Percentiles rank a stretch among this genome's conserved stretches.
These are phyloP conservation scores for Cupressus sempervirens DNA, from an alignment of 75 land plant species.

Conservation along the genomic window DNA sequence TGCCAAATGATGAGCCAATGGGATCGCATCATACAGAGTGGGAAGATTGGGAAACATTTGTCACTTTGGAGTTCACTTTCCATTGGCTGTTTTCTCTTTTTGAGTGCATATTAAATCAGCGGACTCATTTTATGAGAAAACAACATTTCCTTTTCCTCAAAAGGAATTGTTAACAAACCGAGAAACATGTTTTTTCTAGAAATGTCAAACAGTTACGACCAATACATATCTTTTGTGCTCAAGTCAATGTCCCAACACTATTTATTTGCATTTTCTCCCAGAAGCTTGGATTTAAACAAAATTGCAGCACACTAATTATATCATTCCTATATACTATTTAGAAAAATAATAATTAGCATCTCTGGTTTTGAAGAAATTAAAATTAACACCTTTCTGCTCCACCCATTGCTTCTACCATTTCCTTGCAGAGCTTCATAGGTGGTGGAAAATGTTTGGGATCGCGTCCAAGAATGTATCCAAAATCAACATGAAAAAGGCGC, in stretches of 20 bases:
- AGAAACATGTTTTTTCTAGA: background rate
- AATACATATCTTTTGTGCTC: background rate
- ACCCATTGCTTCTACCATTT: conserved; percentile 99
- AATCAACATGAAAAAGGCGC: conserved; percentile 97
- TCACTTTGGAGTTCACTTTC: no score
- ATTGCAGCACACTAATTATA: background rate
- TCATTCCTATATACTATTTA: background rate
- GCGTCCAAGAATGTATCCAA: conserved; percentile 91
- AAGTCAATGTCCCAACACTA: background rate
- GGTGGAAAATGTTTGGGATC: conserved; percentile 99
- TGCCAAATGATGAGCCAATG: no score
- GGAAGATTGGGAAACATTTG: no score
- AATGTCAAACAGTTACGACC: background rate
- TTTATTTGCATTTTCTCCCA: background rate
- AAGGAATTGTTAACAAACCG: no score
- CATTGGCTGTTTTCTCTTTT: no score
- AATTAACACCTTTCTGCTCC: conserved; percentile 83
- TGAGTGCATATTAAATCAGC: no score
- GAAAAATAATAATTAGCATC: background rate
- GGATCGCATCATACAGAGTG: no score
- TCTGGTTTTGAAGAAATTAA: background rate
- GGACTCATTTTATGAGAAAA: background rate
- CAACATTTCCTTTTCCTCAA: background rate
- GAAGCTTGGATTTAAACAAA: background rate
- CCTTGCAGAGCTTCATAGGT: conserved; percentile 99